These are phyloP conservation scores for Fusarium virguliforme DNA, from an alignment of 2,329 filamentous ascomycete species.

Conservation along the genomic window DNA sequence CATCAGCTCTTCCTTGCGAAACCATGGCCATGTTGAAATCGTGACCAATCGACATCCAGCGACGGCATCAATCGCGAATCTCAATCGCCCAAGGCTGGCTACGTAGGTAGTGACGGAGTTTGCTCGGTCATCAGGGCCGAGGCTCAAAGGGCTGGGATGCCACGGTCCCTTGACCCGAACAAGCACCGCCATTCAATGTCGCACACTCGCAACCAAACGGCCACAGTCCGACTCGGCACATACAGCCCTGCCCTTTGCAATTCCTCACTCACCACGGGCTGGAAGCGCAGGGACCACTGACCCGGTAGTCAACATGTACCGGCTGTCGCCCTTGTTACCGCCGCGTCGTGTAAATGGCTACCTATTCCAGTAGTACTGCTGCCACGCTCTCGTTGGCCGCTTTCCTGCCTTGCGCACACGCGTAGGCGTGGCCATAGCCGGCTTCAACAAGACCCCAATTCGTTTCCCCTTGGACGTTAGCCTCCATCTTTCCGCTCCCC, in stretches of 20 bases:
- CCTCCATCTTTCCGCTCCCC: slow-evolving; percentile 44
- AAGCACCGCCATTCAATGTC: slow-evolving; percentile 25
- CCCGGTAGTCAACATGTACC: slow-evolving; percentile 6
- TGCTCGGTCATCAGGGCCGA: slow-evolving; percentile 46
- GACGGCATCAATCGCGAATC: slow-evolving; percentile 17
- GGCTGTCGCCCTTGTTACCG: slow-evolving; percentile 1
- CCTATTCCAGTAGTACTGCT: slow-evolving; percentile 22
- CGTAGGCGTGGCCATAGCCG: slow-evolving; percentile 44
- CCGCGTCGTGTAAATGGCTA: slow-evolving; percentile 15
- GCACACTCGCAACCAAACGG: slow-evolving; percentile 11
- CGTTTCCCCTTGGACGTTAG: slow-evolving; percentile 17
- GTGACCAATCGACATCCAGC: slow-evolving; percentile 22
- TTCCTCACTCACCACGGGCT: background rate
- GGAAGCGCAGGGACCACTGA: slow-evolving; percentile 10
- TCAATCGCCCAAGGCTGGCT: slow-evolving; percentile 7
- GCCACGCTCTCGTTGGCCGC: slow-evolving; percentile 15
- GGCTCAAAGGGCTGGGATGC: slow-evolving; percentile 38
- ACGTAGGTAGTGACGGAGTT: slow-evolving; percentile 9
- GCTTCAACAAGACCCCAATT: slow-evolving; percentile 28
- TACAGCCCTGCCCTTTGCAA: background rate
- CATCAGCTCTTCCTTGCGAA: slow-evolving; percentile 14
- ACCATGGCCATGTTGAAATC: slow-evolving; percentile 13
- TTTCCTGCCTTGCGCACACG: slow-evolving; percentile 8
- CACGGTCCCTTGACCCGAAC: slow-evolving; percentile 50
- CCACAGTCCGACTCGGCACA: slow-evolving; percentile 24